Evolutionary conservation across 768 basidiomycete species (phyloP), one percentile per base, ranked within the genome.

Genomic region (Hirschioporus abietinus): DNA sequence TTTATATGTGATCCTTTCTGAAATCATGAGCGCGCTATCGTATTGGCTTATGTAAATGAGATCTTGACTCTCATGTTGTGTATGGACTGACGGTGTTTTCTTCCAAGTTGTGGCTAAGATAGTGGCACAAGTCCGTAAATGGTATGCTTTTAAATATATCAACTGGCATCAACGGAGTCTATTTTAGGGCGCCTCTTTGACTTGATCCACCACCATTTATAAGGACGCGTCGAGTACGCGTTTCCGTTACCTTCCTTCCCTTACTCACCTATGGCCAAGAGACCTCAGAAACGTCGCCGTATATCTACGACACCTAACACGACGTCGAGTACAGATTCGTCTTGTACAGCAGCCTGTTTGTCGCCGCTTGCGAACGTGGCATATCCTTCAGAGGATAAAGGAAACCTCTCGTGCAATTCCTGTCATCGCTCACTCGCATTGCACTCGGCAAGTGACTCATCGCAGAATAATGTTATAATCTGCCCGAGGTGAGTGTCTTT

Each of bases 241-340:
- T 20, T 52, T 15, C 42, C 42, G 4, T 3, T 52, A 52, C 15
- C 42, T 20, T 15, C 15, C 15, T 15, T 15, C 20, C 12, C 42
- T 52, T 20, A 52, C 42, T 20, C 42, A 52, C 42, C 42, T 20
- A 52, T 52, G 42, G 20, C 42, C 42, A 52, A 52, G 42, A 52
- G 42, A 20, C 60, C 60, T 25, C 60, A 61, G 23, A 61, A 61
- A 61, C 60, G 60, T 9, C 60, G 60, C 60, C 60, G 60, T 17
- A 1, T 61, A 9, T 61, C 60, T 25, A 61, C 60, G 60, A 24
- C 23, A 23, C 20, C 60, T 3, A 61, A 34, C 23, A 7, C 60
- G 24, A 61, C 60, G 2, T 61, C 60, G 42, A 10, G 42, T 12
- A 61, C 60, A 34, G 60, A 25, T 4, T 9, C 60, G 25, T 9